Conservation (phyloP, 1,139 yeast species). For the Maudiozyma humilis region DNA sequence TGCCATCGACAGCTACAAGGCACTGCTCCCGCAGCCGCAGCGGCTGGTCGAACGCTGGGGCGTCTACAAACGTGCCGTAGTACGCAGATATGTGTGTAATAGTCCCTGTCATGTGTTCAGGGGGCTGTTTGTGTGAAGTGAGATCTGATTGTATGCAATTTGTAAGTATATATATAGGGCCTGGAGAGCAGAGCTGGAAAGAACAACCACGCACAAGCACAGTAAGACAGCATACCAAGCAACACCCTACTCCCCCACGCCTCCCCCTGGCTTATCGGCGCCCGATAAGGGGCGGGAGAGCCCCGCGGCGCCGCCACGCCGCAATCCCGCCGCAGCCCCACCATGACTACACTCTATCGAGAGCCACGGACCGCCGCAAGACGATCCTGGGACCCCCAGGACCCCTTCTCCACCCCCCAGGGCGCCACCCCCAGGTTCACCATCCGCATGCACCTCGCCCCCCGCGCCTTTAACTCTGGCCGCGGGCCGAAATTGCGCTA, state of each 20-base stretch:
- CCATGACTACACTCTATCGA: neutral
- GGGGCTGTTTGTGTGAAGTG: neutral
- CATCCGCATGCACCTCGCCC: too few relatives aligned
- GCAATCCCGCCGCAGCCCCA: neutral
- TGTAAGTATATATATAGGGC: neutral
- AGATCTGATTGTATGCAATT: too few relatives aligned
- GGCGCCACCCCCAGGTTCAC: too few relatives aligned
- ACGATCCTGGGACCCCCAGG: neutral
- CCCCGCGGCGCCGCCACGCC: neutral
- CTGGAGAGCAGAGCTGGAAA: too few relatives aligned
- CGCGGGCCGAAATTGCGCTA: neutral
- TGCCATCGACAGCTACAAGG: slow-evolving; percentile 44
- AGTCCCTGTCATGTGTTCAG: neutral
- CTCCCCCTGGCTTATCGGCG: too few relatives aligned
- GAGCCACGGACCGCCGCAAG: neutral
- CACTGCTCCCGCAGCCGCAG: slow-evolving; percentile 43
- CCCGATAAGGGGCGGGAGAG: too few relatives aligned
- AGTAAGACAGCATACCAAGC: too few relatives aligned
- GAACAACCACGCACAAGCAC: too few relatives aligned
- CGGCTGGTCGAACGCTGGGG: slow-evolving; percentile 38
- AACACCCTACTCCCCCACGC: too few relatives aligned
- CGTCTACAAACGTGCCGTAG: slow-evolving; percentile 51
- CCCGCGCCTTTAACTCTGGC: neutral
- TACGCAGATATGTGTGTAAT: slow-evolving; percentile 20
- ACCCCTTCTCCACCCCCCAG: neutral